Percentiles rank a stretch among this genome's conserved stretches.
Evolutionary conservation across 2,329 filamentous ascomycete species (phyloP).

Genomic region (Exophiala sideris): DNA sequence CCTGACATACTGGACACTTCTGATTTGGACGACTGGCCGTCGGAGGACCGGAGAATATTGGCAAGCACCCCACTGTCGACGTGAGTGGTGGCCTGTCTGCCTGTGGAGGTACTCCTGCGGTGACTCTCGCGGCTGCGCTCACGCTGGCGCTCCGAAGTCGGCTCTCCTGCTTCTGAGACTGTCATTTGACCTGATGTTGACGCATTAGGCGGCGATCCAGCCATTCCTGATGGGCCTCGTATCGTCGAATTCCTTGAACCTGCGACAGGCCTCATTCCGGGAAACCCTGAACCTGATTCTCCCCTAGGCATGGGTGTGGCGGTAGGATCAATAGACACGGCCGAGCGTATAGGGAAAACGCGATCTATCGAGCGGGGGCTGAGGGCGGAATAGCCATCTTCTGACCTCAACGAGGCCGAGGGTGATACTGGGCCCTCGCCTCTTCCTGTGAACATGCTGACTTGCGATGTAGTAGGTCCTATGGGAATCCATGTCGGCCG

Average conservation of each 20-base stretch:
- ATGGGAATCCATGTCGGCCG: conserved; percentile 18
- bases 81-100: neutral
- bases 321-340: conserved; percentile 65
- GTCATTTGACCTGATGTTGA: neutral
- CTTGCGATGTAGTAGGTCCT: conserved; percentile 9
- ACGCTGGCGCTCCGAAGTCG: neutral
- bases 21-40: conserved; percentile 15
- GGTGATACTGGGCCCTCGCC: conserved; percentile 6
- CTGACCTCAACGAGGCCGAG: conserved; percentile 4
- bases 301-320: conserved; percentile 32
- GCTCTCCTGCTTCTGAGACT: conserved; percentile 6
- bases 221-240: neutral
- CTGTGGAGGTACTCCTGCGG: neutral
- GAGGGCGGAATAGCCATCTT: conserved; percentile 17
- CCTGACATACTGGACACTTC: conserved; percentile 20
- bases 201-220: neutral
- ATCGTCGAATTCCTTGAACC: neutral
- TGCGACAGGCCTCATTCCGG: conserved; percentile 9
- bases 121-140: neutral
- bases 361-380: conserved; percentile 49
- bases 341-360: conserved; percentile 79
- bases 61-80: conserved; percentile 6
- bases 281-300: conserved; percentile 16
- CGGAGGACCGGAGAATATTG: conserved; percentile 8
- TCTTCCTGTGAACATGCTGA: conserved; percentile 27